Conservation (phyloP, 2,329 filamentous ascomycete genomes). For the Pestalotiopsis sp. region DNA sequence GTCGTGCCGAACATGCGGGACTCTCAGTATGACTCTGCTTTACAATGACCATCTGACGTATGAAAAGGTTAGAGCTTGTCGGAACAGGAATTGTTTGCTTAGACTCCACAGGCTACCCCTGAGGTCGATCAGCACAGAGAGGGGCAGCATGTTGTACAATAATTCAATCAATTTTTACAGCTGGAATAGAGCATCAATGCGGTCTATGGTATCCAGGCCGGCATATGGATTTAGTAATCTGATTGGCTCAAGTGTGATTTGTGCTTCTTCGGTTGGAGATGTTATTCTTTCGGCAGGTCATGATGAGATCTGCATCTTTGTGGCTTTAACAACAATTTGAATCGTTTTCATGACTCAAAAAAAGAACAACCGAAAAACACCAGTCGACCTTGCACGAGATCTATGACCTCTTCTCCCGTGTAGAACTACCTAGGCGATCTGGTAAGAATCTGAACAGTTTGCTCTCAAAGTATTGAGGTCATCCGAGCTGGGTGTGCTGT, state of each 20-base stretch:
- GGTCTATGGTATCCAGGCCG: background rate
- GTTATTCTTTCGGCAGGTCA: background rate
- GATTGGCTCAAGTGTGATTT: background rate
- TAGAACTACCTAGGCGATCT: background rate
- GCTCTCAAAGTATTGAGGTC: too few relatives aligned
- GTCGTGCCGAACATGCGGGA: background rate
- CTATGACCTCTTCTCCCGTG: background rate
- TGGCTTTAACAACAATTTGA: background rate
- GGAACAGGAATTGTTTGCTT: background rate
- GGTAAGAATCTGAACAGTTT: background rate
- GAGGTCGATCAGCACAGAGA: background rate
- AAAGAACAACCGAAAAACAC: background rate
- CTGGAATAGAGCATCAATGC: background rate
- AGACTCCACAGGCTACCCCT: background rate
- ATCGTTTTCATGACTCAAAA: background rate
- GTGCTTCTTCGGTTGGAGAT: background rate
- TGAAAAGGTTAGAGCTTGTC: background rate
- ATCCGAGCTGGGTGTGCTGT: too few relatives aligned
- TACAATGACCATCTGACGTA: background rate
- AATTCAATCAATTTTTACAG: background rate
- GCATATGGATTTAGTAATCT: background rate
- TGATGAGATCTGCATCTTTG: background rate
- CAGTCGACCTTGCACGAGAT: background rate
- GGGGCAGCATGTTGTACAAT: background rate
- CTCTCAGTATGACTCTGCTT: background rate